Base-by-base conservation (phyloP, 1,284 basidiomycete genomes). In the Fomitopsis schrenkii region DNA sequence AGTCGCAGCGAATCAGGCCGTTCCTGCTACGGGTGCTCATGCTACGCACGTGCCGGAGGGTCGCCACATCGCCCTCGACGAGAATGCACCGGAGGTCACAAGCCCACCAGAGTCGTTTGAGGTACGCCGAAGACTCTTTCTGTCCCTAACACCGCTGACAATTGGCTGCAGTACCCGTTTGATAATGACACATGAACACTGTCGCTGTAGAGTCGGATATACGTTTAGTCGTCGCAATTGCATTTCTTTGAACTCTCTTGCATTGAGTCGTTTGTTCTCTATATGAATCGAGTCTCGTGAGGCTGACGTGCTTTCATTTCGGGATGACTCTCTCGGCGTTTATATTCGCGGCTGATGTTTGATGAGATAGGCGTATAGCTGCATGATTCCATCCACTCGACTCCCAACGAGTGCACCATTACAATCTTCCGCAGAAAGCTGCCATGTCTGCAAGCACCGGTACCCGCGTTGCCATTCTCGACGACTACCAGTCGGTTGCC, bases 91-190 rank as follows among this genome's bases (percentile, higher is more conserved):
- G 26, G 94, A 95, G 71, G 89, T 87, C n/a, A 38, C 52, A 22
- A 87, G 86, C 52, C 83, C 86, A 26, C 94, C 94, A 65, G 82
- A 82, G 70, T 73, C 88, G 26, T 94, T 94, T 69, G 91, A 94
- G 86, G 90, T 92, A 67, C 59, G 87, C 77, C 61, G 30, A 15
- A 30, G 59, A 19, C 57, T 41, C 60, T 48, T 42, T 35, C 36
- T 48, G 36, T 17, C 55, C 63, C 42, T 62, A 63, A 63, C 56
- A 65, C 68, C 62, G 66, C 62, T 59, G 53, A 63, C 36, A 4
- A 9, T 54, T n/a, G 10, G 60, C 54, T 64, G 10, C 63, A 90
- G 86, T 87, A 86, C 68, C 83, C 83, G n/a, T 85, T 86, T 68
- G 83, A 84, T 69, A 75, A 85, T 69, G 86, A 88, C 71, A 80